Conservation (phyloP, 768 basidiomycete species). For the Tricholoma hemisulphureum region DNA sequence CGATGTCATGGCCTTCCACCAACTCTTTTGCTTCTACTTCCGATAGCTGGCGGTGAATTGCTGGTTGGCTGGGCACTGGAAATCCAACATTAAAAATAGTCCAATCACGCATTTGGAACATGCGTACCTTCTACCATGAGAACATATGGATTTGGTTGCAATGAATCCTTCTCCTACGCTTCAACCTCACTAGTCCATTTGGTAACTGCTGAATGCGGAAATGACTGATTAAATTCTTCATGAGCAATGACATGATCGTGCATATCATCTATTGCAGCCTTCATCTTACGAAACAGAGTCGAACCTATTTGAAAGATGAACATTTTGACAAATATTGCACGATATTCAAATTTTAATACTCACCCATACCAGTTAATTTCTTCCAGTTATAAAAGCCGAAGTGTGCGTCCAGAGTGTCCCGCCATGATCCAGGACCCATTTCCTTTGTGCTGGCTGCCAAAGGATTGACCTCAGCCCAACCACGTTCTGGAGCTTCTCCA, state of each 20-base stretch:
- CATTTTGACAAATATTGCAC: neutral
- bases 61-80: neutral
- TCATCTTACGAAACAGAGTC: conserved; percentile 4
- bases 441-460: conserved; percentile 11
- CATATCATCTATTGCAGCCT: conserved; percentile 4
- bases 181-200: conserved; percentile 8
- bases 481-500: conserved; percentile 30
- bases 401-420: neutral
- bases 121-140: neutral
- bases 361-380: too few relatives aligned
- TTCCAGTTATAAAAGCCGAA: neutral
- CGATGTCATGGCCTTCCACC: neutral
- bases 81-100: neutral
- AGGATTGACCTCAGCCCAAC: conserved; percentile 28
- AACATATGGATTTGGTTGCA: conserved; percentile 2
- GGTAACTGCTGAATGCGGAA: neutral
- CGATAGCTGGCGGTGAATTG: neutral
- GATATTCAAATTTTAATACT: neutral
- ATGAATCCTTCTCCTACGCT: conserved; percentile 10
- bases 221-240: neutral
- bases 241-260: conserved; percentile 4
- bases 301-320: conserved; percentile 2
- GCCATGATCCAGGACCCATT: too few relatives aligned
- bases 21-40: too few relatives aligned
- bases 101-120: neutral